Base-by-base conservation (phyloP, 2,329 filamentous ascomycete species). In the Cryphonectria naterciae region DNA sequence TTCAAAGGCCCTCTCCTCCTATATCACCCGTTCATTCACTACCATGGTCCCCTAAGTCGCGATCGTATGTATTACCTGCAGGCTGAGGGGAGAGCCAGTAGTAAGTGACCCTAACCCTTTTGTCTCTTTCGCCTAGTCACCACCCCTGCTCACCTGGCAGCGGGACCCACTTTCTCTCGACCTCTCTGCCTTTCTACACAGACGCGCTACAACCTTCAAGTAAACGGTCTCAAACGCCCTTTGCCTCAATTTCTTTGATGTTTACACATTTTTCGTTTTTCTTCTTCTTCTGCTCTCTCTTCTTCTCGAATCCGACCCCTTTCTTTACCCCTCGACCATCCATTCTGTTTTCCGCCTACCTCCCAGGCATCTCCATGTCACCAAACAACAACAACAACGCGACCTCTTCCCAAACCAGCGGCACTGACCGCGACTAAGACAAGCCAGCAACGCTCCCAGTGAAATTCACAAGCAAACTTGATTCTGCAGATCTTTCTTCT, bases 141-240 rank as follows among this genome's bases (percentile, higher is more conserved):
- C 17, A 46, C 61, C 61, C 61, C 61, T 64, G 61, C 61, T 28
- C 39, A 22, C 6, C 17, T 4, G 0, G 11, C 37, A 11, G 7
- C 7, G 39, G 13, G n/a, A 46, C 39, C 61, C 61, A 64, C 61
- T 64, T n/a, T 25, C 61, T 49, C 61, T 63, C 39, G 17, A 63
- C 61, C 13, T 39, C 60, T 37, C 60, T 41, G 19, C 8, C 37
- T 35, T 19, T 64, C 41, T 28, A 46, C 25, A 41, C 10, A 46
- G 61, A 64, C 61, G 61, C 61, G 61, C 61, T 28, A 41, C 61
- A 11, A 64, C 39, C 39, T 46, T 64, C n/a, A n/a, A 46, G 10
- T 61, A 22, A 32, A 64, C 61, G n/a, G 39, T 15, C 61, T 46
- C 61, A 28, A 22, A 8, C 39, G n/a, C 41, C 41, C 10, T 25